Evolutionary conservation across 805 yeast genomes (phyloP).

Genomic region (Yarrowia hollandica): DNA sequence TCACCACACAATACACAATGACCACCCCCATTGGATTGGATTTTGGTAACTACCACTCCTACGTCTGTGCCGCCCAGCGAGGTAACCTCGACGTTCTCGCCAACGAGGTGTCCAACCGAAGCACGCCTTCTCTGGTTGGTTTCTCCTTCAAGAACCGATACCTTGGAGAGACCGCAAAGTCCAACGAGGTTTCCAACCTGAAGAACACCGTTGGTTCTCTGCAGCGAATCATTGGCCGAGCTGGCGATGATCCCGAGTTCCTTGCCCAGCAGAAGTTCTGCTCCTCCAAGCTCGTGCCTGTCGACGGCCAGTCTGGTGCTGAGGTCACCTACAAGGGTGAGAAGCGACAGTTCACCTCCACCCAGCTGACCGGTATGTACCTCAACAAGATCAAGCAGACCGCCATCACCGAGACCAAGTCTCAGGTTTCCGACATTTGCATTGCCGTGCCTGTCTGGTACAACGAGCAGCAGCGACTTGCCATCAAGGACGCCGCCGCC

Average conservation of each 20-base stretch:
- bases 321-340: conserved; percentile 83
- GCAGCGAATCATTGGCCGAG: conserved; percentile 87
- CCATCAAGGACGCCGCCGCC: conserved; percentile 89
- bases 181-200: conserved; percentile 93
- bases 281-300: conserved; percentile 68
- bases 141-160: conserved; percentile 86
- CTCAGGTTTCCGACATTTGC: conserved; percentile 80
- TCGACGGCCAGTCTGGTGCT: conserved; percentile 74
- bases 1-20: conserved; percentile 48
- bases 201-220: conserved; percentile 95
- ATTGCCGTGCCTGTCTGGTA: conserved; percentile 97
- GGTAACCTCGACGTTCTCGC: conserved; percentile 98
- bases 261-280: conserved; percentile 71
- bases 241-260: conserved; percentile 72
- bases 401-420: conserved; percentile 78
- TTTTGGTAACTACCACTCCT: conserved; percentile 93
- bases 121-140: conserved; percentile 90
- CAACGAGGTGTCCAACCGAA: conserved; percentile 96
- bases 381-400: conserved; percentile 84
- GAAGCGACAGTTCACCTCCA: conserved; percentile 74
- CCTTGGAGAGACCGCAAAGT: conserved; percentile 94
- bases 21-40: conserved; percentile 97
- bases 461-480: conserved; percentile 94
- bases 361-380: conserved; percentile 94
- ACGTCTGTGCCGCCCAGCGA: conserved; percentile 90